Base-by-base conservation (phyloP, 2,329 filamentous ascomycete genomes). In the Parastagonospora avenae region DNA sequence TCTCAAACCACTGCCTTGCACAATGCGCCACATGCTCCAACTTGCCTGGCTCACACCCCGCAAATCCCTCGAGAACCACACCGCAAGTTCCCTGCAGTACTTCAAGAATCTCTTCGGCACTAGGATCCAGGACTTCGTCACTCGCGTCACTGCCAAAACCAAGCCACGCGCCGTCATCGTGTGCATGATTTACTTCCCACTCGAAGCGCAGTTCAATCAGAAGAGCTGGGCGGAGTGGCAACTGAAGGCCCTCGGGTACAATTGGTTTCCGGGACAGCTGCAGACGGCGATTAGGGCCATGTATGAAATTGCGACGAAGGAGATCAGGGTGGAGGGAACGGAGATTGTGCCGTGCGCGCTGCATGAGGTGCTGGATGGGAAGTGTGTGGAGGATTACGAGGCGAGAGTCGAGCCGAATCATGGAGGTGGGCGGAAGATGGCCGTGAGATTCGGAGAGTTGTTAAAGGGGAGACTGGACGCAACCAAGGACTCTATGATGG, bases 131-230 rank as follows among this genome's bases (percentile, higher is more conserved):
- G 32, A 60, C 4, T 75, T 74, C 46, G 52, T 74, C 39, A 33
- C 43, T 0, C 56, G 52, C 2, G 29, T 74, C 8, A 59, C 63
- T 4, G 53, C 60, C 4, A 64, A 61, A 19, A 66, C 63, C 1
- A 72, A 68, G 42, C 72, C 72, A 1, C 61, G 64, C 8, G 66
- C 67, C 10, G 60, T 74, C 9, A 59, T 74, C 12, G 59, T 73
- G 4, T 74, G 70, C 48, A 74, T 73, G 71, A 75, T 75, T 31
- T 75, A 74, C 53, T 74, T 60, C 45, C 72, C 72, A 0, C 59
- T 74, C 4, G 70, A 74, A 50, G 47, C 55, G 2, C 49, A 60
- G 0, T 46, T 62, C 6, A 60, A 62, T 1, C 67, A 73, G 36
- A 39, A 47, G 27, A 65, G 70, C 31, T 75, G 72, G 72, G 70